Base-by-base conservation (phyloP, 257 asterid species). In the Petunia axillaris region DNA sequence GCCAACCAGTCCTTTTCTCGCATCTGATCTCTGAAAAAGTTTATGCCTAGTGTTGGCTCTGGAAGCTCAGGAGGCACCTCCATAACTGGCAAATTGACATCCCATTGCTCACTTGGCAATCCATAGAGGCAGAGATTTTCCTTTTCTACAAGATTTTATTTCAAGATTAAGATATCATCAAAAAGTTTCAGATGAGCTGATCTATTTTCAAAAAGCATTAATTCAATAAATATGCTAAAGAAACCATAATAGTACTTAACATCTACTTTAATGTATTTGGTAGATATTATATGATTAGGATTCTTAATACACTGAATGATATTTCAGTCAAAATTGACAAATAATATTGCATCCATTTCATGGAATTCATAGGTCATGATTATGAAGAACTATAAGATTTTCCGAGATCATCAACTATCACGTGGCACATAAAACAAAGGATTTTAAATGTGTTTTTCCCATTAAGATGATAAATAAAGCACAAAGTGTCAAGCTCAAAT, bases 61-160 rank as follows among this genome's bases (percentile, higher is more conserved):
- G 90, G 90, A 81, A 87, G 88, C 80, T 87, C 90, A 2, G 88
- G 88, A 63, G 90, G 90, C 59, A 87, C 88, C 86, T 87, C 88
- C 36, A 84, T 88, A 59, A 86, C 90, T 59, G 90, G 90, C 82
- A 87, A 80, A 82, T 80, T 84, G 68, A 87, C 88, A 70, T 85
- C 90, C 90, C 90, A 87, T 66, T 35, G 76, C 77, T 85, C 90
- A 80, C 77, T 81, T 6, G 90, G 88, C 41, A 65, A 81, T 44
- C 88, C 90, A 81, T 87, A 87, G 2, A 87, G 85, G 82, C 90
- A 87, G 52, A 87, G 87, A 53, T 85, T 85, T 81, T 87, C 90
- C 84, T 81, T 85, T 70, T 83, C 90, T 85, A 87, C 52, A 74
- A 48, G 44, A 43, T 79, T 81, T 62, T 67, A n/a, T 62, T 35